These are phyloP conservation scores for Euphorbia corollata DNA, from an alignment of 441 rosid species.

Conservation along the genomic window DNA sequence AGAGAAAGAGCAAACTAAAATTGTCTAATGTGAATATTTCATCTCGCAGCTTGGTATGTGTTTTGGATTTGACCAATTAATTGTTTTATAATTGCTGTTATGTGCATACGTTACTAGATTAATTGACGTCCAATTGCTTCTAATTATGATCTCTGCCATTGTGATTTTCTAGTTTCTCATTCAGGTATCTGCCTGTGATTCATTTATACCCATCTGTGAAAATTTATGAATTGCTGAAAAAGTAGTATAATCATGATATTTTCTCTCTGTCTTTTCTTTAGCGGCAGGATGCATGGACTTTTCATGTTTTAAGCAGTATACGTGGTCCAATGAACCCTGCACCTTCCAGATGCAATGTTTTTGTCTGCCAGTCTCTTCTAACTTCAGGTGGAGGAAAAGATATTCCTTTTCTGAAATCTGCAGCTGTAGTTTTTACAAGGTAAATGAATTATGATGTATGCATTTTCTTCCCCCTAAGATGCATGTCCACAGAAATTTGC, in stretches of 20 bases:
- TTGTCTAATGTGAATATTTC: constrained; percentile 39
- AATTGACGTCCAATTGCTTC: background rate
- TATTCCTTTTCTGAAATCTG: constrained; percentile 53
- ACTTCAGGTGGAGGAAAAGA: constrained; percentile 56
- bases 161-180: constrained; percentile 4
- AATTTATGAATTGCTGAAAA: background rate
- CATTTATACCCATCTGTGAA: background rate
- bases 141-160: background rate
- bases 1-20: constrained; percentile 31
- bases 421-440: constrained; percentile 52
- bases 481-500: background rate
- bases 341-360: constrained; percentile 45
- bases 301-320: constrained; percentile 41
- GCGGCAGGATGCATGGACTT: constrained; percentile 61
- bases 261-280: constrained; percentile 26
- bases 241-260: constrained; percentile 1
- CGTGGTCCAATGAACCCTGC: constrained; percentile 35
- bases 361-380: constrained; percentile 60
- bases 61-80: constrained; percentile 13
- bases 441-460: constrained; percentile 16
- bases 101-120: background rate
- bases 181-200: constrained; percentile 8
- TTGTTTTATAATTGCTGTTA: constrained; percentile 1
- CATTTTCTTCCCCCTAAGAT: too few species aligned
- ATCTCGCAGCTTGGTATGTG: constrained; percentile 47